Percentiles rank a stretch among this genome's conserved stretches.
Conservation (phyloP, 805 yeast species). For the Cyberlindnera veronae region DNA sequence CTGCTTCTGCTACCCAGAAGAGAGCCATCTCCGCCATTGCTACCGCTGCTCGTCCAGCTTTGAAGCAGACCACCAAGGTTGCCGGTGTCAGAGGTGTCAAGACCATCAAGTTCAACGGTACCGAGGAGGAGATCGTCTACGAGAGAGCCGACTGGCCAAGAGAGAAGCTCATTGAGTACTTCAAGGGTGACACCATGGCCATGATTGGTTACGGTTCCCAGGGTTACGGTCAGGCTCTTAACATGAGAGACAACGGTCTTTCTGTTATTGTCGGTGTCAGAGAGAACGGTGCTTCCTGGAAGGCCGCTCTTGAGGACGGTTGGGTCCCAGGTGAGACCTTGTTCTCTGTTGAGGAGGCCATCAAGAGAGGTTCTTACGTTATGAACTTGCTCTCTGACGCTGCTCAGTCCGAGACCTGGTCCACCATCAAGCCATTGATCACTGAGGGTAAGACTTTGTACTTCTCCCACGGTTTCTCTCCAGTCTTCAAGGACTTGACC, state of each 20-base stretch:
- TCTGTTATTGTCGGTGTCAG: slow-evolving; percentile 98
- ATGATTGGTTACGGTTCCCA: slow-evolving; percentile 99
- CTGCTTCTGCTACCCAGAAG: slow-evolving; percentile 36
- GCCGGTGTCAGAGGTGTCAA: slow-evolving; percentile 84
- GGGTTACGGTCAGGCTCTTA: slow-evolving; percentile 99
- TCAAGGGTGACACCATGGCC: slow-evolving; percentile 97
- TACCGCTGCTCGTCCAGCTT: slow-evolving; percentile 54
- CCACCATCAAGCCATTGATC: slow-evolving; percentile 77
- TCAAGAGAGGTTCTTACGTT: slow-evolving; percentile 84
- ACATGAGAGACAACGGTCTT: slow-evolving; percentile 98
- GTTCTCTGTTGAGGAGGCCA: slow-evolving; percentile 93
- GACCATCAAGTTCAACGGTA: slow-evolving; percentile 96
- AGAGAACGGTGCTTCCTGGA: slow-evolving; percentile 99
- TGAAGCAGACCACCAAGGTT: slow-evolving; percentile 48
- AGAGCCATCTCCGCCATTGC: slow-evolving; percentile 60
- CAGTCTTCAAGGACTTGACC: slow-evolving; percentile 97
- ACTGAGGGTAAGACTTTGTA: slow-evolving; percentile 97
- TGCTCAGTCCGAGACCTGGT: slow-evolving; percentile 99
- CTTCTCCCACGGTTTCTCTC: slow-evolving; percentile 99
- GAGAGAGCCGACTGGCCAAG: slow-evolving; percentile 99
- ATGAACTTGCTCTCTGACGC: slow-evolving; percentile 99
- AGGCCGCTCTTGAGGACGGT: slow-evolving; percentile 98
- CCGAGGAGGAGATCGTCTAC: slow-evolving; percentile 93
- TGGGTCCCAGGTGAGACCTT: slow-evolving; percentile 99
- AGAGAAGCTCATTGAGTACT: slow-evolving; percentile 92